These are phyloP conservation scores for Euphrasia arctica DNA, from an alignment of 305 asterid species.

Conservation along the genomic window DNA sequence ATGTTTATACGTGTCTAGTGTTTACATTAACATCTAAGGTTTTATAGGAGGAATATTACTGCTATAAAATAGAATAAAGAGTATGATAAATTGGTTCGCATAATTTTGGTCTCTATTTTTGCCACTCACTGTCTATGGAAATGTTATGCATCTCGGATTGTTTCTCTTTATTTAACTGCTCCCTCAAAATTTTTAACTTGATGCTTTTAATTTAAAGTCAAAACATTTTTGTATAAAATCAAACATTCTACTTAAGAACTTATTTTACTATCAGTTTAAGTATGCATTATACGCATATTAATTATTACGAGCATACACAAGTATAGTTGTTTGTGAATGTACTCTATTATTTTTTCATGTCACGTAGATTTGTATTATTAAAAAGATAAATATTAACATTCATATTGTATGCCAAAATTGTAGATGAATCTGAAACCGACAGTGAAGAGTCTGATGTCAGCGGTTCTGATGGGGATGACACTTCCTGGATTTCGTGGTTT, in stretches of 20 bases:
- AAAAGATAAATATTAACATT: constrained; percentile 2
- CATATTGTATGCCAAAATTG: constrained; percentile 17
- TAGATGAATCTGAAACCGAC: constrained; percentile 65
- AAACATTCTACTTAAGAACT: not conserved
- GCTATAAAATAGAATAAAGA: not conserved
- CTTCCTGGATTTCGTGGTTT: constrained; percentile 66
- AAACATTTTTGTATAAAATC: not conserved
- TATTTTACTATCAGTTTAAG: not conserved
- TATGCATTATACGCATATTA: not conserved
- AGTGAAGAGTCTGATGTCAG: constrained; percentile 58
- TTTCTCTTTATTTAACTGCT: not conserved
- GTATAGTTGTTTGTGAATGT: not conserved
- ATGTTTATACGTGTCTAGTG: not conserved
- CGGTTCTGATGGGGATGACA: constrained; percentile 65
- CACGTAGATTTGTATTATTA: not conserved
- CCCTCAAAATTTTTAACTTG: not conserved
- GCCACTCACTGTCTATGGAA: not conserved
- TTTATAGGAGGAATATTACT: not conserved
- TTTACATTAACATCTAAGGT: not conserved
- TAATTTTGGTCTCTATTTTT: not conserved
- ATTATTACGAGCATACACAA: not conserved
- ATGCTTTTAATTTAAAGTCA: not conserved
- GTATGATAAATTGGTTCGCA: not conserved
- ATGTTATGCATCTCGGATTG: not conserved
- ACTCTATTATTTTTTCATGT: no score